Evolutionary conservation across 2,329 filamentous ascomycete species (phyloP).

Genomic region (Thielaviopsis musarum): DNA sequence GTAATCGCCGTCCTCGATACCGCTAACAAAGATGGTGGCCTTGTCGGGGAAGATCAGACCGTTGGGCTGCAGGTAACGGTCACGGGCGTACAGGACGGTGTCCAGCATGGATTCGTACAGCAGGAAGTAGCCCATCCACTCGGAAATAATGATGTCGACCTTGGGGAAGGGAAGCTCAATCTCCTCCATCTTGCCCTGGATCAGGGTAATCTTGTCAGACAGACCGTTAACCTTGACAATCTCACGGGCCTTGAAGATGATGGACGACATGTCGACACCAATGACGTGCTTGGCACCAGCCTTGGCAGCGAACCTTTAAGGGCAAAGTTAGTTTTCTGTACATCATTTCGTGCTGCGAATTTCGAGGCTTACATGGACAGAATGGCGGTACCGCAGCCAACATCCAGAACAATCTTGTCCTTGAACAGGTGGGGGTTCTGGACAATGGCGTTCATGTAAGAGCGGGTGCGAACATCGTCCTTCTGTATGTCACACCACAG

Average conservation of each 20-base stretch:
- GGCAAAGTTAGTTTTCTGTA: slow-evolving; percentile 9
- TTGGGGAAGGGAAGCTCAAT: slow-evolving; percentile 82
- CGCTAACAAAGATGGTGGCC: slow-evolving; percentile 91
- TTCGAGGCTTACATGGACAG: slow-evolving; percentile 69
- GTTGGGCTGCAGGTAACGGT: slow-evolving; percentile 72
- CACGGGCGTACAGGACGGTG: slow-evolving; percentile 89
- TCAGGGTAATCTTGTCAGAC: slow-evolving; percentile 86
- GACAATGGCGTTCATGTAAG: slow-evolving; percentile 93
- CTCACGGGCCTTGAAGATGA: slow-evolving; percentile 95
- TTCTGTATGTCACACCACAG: slow-evolving; percentile 40
- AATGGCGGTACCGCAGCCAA: slow-evolving; percentile 93
- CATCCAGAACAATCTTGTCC: slow-evolving; percentile 72
- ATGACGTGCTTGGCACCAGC: slow-evolving; percentile 97
- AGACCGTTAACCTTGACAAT: slow-evolving; percentile 88
- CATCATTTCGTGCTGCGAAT: slow-evolving; percentile 9
- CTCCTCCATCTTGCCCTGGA: slow-evolving; percentile 99
- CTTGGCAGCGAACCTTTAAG: slow-evolving; percentile 76
- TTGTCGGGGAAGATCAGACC: slow-evolving; percentile 98
- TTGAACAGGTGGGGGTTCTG: slow-evolving; percentile 94
- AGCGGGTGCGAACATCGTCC: slow-evolving; percentile 92
- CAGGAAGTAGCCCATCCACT: slow-evolving; percentile 99
- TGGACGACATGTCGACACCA: slow-evolving; percentile 98
- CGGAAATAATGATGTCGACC: slow-evolving; percentile 98
- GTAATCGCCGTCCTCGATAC: slow-evolving; percentile 97
- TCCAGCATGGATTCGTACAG: slow-evolving; percentile 99